Base-by-base conservation (phyloP, 2,329 filamentous ascomycete species). In the Cercospora sp. region DNA sequence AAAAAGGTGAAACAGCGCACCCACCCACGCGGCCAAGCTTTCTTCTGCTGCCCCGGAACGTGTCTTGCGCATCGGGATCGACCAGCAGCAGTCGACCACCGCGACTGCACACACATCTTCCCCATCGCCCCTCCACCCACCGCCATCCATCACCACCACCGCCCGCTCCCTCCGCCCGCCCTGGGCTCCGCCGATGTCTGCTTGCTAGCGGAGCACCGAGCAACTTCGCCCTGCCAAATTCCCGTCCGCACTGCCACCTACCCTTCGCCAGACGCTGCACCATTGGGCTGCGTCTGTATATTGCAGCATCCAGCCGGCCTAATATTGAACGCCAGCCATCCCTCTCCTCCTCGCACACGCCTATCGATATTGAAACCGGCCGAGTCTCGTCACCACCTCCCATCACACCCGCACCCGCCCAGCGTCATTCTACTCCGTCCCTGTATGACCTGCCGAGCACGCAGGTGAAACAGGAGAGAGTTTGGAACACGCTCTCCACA, bases 381-480 rank as follows among this genome's bases (percentile, higher is more conserved):
- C 64, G 61, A 62, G 68, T 69, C 36, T 67, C 62, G 66, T 51
- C 64, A 33, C 51, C 48, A 20, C 55, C 60, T 42, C 36, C 48
- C 60, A 48, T 65, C 63, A 36, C 63, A 33, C 45, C 45, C 59
- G 26, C 51, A 51, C 63, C 10, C 45, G 20, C 20, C 45, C 45
- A 51, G 45, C 18, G 45, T 51, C 45, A 51, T 51, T 13, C 45
- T 23, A 20, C 45, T 60, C 55, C 66, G 51, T 40, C 66, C 57
- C 62, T 61, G 66, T 65, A 68, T 64, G 42, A 64, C 61, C 62
- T 58, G 48, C 48, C 48, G 62, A 57, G 31, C 26, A 55, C 62
- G 45, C 33, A 23, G 36, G 64, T 67, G 64, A 67, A 62, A 69
- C 68, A 69, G 68, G 68, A 63, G 68, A 68, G 55, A 63, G 60